These are phyloP conservation scores for Solanum lycopersicoides DNA, from an alignment of 257 asterid species.

Conservation along the genomic window DNA sequence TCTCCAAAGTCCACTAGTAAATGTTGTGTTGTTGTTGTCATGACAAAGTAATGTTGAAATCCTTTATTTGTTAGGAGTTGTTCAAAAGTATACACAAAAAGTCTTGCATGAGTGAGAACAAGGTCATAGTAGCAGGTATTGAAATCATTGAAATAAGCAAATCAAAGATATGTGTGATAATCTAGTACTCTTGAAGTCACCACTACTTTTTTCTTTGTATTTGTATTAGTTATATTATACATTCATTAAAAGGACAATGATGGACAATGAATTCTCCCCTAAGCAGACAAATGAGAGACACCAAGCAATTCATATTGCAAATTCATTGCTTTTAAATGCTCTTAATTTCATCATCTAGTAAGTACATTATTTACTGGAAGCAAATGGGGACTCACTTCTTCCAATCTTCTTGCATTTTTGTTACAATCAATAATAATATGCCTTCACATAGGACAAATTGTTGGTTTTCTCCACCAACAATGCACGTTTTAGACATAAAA, in stretches of 20 bases:
- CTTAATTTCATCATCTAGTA: background rate
- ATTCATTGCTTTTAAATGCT: background rate
- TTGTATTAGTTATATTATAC: background rate
- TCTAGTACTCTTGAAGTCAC: background rate
- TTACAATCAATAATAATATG: background rate
- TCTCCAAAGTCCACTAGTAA: no score
- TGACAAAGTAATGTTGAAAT: background rate
- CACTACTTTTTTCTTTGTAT: background rate
- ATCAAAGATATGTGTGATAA: background rate
- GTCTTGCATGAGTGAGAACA: background rate
- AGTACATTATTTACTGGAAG: background rate
- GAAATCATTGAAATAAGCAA: conserved; percentile 4
- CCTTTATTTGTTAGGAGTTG: background rate
- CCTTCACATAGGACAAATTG: background rate
- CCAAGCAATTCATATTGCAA: background rate
- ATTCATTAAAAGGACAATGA: background rate
- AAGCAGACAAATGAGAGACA: conserved; percentile 2
- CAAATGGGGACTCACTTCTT: background rate
- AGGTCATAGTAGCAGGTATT: conserved; percentile 13
- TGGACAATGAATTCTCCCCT: conserved; percentile 9
- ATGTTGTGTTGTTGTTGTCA: background rate
- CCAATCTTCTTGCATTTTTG: background rate
- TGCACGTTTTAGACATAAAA: background rate
- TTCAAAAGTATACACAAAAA: background rate
- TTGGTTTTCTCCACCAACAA: background rate